Base-by-base conservation (phyloP, 441 rosid species). In the Rhodomyrtus psidioides region DNA sequence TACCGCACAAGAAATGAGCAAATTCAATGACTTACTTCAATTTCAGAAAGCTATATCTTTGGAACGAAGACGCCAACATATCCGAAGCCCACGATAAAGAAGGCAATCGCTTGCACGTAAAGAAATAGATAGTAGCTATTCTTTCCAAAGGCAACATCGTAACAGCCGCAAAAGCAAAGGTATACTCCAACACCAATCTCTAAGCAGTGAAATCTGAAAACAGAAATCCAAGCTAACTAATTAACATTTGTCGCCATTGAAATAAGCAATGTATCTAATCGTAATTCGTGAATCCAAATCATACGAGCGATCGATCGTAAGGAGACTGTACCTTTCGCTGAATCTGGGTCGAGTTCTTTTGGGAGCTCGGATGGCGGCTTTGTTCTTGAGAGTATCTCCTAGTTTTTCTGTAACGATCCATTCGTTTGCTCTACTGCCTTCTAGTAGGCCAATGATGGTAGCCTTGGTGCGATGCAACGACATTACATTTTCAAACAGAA, bases 391-490 rank as follows among this genome's bases (percentile, higher is more conserved):
- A 39, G 84, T 60, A 82, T 82, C 84, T 30, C 84, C 84, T 19
- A 82, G 84, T 17, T 82, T 82, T 56, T 82, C 84, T 12, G 84
- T 82, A 39, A 82, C 84, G 15, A 82, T 23, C 84, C 84, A 82
- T 56, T 82, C 84, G n/a, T 82, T 82, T 34, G 28, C 84, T 34
- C 60, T 82, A 34, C 24, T 34, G 26, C 44, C 84, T 56, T 82
- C 84, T 5, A 82, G 58, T 24, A 82, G 59, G 84, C 84, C 84
- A 14, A 82, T 82, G n/a, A 82, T 54, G 56, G 84, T 53, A 30
- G 58, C 84, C 84, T 82, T 82, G 84, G 84, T 82, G 27, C 84
- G 57, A 56, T 82, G 84, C 60, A 82, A 15, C 60, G 84, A 82
- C 84, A 82, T 82, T 12, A 30, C 84, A 6, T 82, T 82, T 46